Base-by-base conservation (phyloP, 345 rosid genomes). In the Camelina neglecta region DNA sequence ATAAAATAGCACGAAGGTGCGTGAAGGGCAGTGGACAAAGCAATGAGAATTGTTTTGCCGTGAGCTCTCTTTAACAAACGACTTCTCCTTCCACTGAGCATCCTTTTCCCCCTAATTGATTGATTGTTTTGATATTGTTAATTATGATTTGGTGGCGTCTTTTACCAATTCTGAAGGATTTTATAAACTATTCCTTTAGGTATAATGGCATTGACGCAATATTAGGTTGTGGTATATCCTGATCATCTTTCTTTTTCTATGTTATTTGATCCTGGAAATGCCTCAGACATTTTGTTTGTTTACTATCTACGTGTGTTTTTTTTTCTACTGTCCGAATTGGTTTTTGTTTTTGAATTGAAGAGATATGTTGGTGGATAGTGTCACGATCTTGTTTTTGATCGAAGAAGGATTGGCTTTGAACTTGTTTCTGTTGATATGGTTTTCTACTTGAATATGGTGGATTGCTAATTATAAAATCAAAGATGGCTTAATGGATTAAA, bases 51-150 rank as follows among this genome's bases (percentile, higher is more conserved):
- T 78, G 80, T 18, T 68, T 81, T 80, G 85, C 98, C 98, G 96
- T 94, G 98, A 91, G 90, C 97, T 82, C 81, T 64, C 69, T 11
- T 54, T 26, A 49, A 31, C 56, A 44, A 86, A 89, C 90, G 97
- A 94, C 96, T 91, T 92, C 96, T 94, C 97, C 97, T 92, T 94
- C 98, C 98, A 85, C 98, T 90, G 97, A 94, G 96, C 97, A 39
- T 26, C 29, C 2, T 24, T 24, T 24, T 24, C 1, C 18, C 26
- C 26, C 26, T 23, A 23, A 1, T 23, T 23, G 24, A 23, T 23
- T 23, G 24, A 23, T 23, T 23, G 24, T 2, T 24, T 24, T 24
- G 26, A 24, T 24, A 24, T 24, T 24, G 24, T 31, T 1, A 11
- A 4, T 47, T 16, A 1, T 59, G 18, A 15, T 11, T 24, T 24